Evolutionary conservation across 306 rosid genomes (phyloP).

Genomic region (Casuarina glauca): DNA sequence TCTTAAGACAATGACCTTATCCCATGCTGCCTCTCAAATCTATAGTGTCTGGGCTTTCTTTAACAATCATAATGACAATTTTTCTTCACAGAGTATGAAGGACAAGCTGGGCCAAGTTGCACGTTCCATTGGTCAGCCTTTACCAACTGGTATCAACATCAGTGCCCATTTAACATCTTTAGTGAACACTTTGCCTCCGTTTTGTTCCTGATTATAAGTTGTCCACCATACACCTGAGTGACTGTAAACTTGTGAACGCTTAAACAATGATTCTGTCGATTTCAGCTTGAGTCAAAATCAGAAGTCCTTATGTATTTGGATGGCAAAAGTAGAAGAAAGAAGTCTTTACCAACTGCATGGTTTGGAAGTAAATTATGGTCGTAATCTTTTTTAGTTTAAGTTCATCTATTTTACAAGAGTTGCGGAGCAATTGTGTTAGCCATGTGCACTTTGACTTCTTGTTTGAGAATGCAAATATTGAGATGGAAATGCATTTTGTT

Average conservation of each 20-base stretch:
- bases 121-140: conserved; percentile 55
- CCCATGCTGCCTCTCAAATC: not conserved
- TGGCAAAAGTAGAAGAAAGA: too few species aligned
- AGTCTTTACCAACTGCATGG: not conserved
- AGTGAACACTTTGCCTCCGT: conserved; percentile 12
- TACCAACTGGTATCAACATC: conserved; percentile 52
- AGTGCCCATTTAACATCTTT: conserved; percentile 13
- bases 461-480: conserved; percentile 12
- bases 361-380: not conserved
- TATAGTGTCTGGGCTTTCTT: not conserved
- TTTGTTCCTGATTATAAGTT: not conserved
- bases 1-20: not conserved
- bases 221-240: not conserved
- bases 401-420: not conserved
- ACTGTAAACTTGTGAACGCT: not conserved
- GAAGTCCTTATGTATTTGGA: not conserved
- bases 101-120: conserved; percentile 77
- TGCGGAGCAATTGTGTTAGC: not conserved
- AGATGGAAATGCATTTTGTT: conserved; percentile 16
- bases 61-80: not conserved
- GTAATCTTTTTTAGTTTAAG: not conserved
- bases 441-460: not conserved
- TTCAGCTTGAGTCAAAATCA: not conserved
- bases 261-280: not conserved
- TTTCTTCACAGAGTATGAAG: conserved; percentile 53